Conservation (phyloP, 1,284 basidiomycete species). For the Athelia sp. region DNA sequence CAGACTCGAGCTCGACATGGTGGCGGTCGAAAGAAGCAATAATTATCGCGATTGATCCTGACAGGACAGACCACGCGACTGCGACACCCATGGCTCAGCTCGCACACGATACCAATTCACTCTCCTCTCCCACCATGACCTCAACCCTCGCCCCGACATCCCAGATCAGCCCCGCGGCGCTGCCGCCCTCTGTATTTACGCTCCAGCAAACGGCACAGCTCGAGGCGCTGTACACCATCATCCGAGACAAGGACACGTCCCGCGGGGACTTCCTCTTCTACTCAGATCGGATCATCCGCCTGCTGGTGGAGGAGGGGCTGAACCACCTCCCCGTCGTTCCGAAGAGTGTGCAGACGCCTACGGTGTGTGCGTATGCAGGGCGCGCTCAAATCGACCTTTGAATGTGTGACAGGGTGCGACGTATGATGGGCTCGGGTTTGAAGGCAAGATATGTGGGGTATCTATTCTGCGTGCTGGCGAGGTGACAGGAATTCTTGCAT, state of each 20-base stretch:
- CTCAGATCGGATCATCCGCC: constrained; percentile 74
- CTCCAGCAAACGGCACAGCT: constrained; percentile 87
- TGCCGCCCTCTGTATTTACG: constrained; percentile 81
- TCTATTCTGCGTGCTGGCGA: constrained; percentile 89
- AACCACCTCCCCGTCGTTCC: constrained; percentile 93
- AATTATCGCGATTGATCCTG: too few relatives aligned
- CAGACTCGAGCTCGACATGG: background rate
- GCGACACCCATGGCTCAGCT: too few relatives aligned
- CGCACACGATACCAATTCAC: too few relatives aligned
- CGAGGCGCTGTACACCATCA: constrained; percentile 94
- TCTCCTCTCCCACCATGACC: constrained; percentile 10
- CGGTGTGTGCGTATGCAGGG: constrained; percentile 35
- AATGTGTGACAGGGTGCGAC: constrained; percentile 53
- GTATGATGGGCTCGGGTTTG: constrained; percentile 88
- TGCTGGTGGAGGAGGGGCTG: constrained; percentile 82
- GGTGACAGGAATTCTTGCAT: constrained; percentile 33
- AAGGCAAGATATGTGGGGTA: constrained; percentile 93
- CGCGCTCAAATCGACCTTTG: background rate
- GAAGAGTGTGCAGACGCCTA: constrained; percentile 78
- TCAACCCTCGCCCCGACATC: constrained; percentile 18
- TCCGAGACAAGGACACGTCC: constrained; percentile 79
- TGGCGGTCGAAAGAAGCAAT: too few relatives aligned
- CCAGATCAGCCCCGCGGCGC: constrained; percentile 27
- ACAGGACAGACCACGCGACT: too few relatives aligned
- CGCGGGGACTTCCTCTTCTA: constrained; percentile 98